Base-by-base conservation (phyloP, 2,329 filamentous ascomycete species). In the Diaporthe longicolla region DNA sequence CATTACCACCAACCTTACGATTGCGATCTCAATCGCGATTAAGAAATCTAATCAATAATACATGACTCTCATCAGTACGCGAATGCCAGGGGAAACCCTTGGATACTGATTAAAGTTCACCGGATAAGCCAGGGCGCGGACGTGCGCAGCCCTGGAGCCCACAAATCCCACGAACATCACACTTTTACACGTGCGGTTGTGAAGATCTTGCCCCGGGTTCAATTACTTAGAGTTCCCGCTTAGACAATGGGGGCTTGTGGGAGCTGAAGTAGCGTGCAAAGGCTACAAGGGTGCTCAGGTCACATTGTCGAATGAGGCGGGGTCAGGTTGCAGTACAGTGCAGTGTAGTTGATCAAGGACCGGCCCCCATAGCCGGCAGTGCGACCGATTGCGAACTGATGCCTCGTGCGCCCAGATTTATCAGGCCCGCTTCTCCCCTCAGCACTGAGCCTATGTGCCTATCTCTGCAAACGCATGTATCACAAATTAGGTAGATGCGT, bases 351-450 rank as follows among this genome's bases (percentile, higher is more conserved):
- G 37, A 37, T 11, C 13, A 24, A 32, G 48, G 11, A 35, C 43
- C 43, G 58, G 58, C 8, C 24, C 9, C 37, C n/a, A 6, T 19
- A 45, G 37, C 37, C n/a, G 43, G 43, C 26, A 50, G 8, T 50
- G 61, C 19, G 32, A 65, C 61, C 7, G 19, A 19, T 24, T 66
- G 61, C 29, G n/a, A 66, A 37, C 63, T 15, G 26, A 52, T 52
- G 63, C 63, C 45, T 66, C 45, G 63, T 66, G 63, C 63, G 45
- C 61, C 24, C 19, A 50, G 61, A 52, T 45, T 13, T 45, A 35
- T 11, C 35, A 1, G 24, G 21, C 35, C 35, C 37, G 21, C 29
- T 58, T 61, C n/a, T 3, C 11, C 29, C 29, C 58, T 17, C 1
- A 45, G 21, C 17, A 45, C 8, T 45, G 58, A 45, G 58, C 17